Evolutionary conservation across 495 filamentous ascomycete genomes (phyloP).

Genomic region (Xylaria intraflava): DNA sequence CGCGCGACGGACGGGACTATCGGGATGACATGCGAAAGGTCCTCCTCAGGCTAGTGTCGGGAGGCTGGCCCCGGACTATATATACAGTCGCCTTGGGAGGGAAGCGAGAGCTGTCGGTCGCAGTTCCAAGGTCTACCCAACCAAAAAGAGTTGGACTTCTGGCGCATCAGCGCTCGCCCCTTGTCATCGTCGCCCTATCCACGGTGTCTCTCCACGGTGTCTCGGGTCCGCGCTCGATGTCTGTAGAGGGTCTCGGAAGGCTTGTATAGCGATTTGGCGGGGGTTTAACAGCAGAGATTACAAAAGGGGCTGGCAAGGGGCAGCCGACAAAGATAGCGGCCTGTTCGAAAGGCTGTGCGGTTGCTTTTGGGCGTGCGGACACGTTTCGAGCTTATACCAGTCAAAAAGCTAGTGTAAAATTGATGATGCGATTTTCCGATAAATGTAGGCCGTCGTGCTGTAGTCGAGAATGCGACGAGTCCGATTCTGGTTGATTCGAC

Average conservation of each 20-base stretch:
- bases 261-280: background rate
- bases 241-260: background rate
- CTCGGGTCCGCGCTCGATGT: background rate
- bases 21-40: slow-evolving; percentile 4
- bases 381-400: background rate
- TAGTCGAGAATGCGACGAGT: slow-evolving; percentile 12
- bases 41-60: background rate
- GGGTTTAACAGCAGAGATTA: background rate
- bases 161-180: slow-evolving; percentile 12
- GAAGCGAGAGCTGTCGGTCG: background rate
- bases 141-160: slow-evolving; percentile 7
- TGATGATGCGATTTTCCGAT: slow-evolving; percentile 6
- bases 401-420: background rate
- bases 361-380: slow-evolving; percentile 3
- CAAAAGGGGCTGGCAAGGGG: slow-evolving; percentile 14
- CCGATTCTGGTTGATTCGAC: slow-evolving; percentile 17
- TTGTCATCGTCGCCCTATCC: slow-evolving; percentile 8
- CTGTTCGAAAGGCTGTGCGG: background rate
- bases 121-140: background rate
- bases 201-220: background rate
- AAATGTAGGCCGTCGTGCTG: background rate
- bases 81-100: background rate
- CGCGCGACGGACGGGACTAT: slow-evolving; percentile 19
- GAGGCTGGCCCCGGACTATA: background rate
- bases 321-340: slow-evolving; percentile 12